These are phyloP conservation scores for Lachancea cidri DNA, from an alignment of 805 yeast genomes.

Conservation along the genomic window DNA sequence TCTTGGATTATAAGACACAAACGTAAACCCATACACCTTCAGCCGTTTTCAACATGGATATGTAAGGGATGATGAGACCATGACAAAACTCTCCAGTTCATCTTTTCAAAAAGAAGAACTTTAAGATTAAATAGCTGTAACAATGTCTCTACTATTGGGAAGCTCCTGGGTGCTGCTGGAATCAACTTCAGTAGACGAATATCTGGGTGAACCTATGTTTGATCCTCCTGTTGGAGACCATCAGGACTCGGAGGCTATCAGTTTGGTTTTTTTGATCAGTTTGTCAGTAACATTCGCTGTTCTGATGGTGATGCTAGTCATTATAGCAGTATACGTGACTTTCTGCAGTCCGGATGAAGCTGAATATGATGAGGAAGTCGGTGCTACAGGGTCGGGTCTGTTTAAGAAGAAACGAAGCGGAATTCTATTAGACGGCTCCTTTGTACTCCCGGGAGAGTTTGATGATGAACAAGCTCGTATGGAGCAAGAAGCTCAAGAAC, in stretches of 20 bases:
- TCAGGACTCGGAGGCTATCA: slow-evolving; percentile 28
- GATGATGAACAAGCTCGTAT: slow-evolving; percentile 24
- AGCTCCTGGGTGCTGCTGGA: background rate
- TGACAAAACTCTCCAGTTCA: background rate
- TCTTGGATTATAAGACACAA: no score
- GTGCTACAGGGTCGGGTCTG: slow-evolving; percentile 15
- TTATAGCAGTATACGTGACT: slow-evolving; percentile 31
- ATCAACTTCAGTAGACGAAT: background rate
- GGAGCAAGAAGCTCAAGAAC: slow-evolving; percentile 22
- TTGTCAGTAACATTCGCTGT: slow-evolving; percentile 32
- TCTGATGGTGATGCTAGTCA: slow-evolving; percentile 27
- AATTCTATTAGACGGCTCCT: slow-evolving; percentile 27
- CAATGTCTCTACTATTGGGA: background rate
- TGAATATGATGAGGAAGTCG: slow-evolving; percentile 30
- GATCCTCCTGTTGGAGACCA: slow-evolving; percentile 11
- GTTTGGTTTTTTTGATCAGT: slow-evolving; percentile 32
- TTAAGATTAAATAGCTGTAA: background rate
- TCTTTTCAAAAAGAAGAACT: background rate
- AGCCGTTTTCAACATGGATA: background rate
- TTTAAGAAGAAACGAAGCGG: slow-evolving; percentile 26
- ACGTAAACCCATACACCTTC: background rate
- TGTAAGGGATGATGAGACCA: background rate
- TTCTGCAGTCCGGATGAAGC: slow-evolving; percentile 31
- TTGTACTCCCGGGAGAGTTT: slow-evolving; percentile 26
- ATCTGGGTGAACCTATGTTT: slow-evolving; percentile 6